A percentile compares a stretch with the other conserved stretches of the same genome.
phyloP scores from a whole-genome alignment of 2,329 filamentous ascomycete genomes.

The Sporothrix pseudoabietina region DNA sequence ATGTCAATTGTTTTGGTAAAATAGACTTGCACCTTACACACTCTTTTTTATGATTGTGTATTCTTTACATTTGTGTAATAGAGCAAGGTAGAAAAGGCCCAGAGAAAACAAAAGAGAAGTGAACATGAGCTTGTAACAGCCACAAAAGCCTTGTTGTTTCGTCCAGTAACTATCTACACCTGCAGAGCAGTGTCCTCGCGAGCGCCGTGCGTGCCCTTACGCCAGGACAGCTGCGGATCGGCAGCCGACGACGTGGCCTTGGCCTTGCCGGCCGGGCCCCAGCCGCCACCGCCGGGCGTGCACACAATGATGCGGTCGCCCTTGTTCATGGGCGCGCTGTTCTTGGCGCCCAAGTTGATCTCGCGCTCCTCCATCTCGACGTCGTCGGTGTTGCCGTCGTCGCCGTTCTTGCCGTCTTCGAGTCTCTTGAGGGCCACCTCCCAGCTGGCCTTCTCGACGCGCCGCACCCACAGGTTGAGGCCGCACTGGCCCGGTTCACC shows the following conservation, averaged over 20 bases:
- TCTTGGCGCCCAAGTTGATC: slow-evolving; percentile 78
- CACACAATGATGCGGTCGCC: slow-evolving; percentile 77
- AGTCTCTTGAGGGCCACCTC: slow-evolving; percentile 49
- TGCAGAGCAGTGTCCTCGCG: slow-evolving; percentile 52
- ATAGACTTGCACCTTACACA: background rate
- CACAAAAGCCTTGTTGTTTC: background rate
- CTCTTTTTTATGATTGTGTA: no score
- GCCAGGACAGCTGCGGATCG: slow-evolving; percentile 60
- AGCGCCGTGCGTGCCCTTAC: slow-evolving; percentile 58
- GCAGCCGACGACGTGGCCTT: slow-evolving; percentile 50
- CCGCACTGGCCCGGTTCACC: slow-evolving; percentile 78
- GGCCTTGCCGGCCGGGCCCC: slow-evolving; percentile 64
- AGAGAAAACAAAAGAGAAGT: no score
- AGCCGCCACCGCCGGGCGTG: slow-evolving; percentile 79
- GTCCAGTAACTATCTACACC: background rate
- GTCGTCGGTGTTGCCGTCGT: slow-evolving; percentile 36
- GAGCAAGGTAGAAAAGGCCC: no score
- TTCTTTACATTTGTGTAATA: no score
- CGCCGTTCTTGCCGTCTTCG: slow-evolving; percentile 36
- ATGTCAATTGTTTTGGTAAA: background rate
- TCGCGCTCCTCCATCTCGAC: slow-evolving; percentile 59
- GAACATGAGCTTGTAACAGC: background rate
- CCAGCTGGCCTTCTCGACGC: slow-evolving; percentile 61
- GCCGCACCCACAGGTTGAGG: slow-evolving; percentile 83
- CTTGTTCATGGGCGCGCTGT: slow-evolving; percentile 72